These are phyloP conservation scores for Gastrodia elata DNA, from an alignment of 106 monocot species.

Conservation along the genomic window DNA sequence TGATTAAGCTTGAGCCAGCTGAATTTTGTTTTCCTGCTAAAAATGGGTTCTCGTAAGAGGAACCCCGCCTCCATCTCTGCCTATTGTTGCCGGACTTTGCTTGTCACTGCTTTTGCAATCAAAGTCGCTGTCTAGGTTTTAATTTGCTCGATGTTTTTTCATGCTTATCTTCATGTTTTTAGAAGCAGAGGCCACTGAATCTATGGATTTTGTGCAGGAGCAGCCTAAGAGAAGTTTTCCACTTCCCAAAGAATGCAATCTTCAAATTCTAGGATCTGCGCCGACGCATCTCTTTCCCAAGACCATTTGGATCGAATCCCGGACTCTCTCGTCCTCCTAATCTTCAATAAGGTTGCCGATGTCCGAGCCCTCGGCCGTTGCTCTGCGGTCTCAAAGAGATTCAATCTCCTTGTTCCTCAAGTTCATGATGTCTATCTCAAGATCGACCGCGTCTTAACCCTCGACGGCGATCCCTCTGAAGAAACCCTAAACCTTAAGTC, in stretches of 20 bases:
- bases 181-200: not conserved
- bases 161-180: not conserved
- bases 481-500: conserved; percentile 34
- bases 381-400: conserved; percentile 55
- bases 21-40: not conserved
- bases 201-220: not conserved
- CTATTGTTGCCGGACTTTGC: not conserved
- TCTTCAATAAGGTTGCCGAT: conserved; percentile 69
- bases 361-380: conserved; percentile 72
- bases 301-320: conserved; percentile 65
- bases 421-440: conserved; percentile 65
- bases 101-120: not conserved
- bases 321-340: conserved; percentile 59
- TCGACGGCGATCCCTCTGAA: conserved; percentile 52
- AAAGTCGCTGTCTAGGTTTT: not conserved
- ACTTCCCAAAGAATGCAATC: not conserved
- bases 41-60: not conserved
- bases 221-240: not conserved
- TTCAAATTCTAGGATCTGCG: conserved; percentile 9
- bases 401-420: conserved; percentile 52
- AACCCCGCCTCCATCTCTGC: not conserved
- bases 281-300: conserved; percentile 18
- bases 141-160: not conserved
- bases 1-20: not conserved
- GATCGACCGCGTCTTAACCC: conserved; percentile 65